A percentile compares a stretch with the other conserved stretches of the same genome.
These are phyloP conservation scores for Blastocystis sp. DNA, from an alignment of 352 stramenopile genomes.

Conservation along the genomic window DNA sequence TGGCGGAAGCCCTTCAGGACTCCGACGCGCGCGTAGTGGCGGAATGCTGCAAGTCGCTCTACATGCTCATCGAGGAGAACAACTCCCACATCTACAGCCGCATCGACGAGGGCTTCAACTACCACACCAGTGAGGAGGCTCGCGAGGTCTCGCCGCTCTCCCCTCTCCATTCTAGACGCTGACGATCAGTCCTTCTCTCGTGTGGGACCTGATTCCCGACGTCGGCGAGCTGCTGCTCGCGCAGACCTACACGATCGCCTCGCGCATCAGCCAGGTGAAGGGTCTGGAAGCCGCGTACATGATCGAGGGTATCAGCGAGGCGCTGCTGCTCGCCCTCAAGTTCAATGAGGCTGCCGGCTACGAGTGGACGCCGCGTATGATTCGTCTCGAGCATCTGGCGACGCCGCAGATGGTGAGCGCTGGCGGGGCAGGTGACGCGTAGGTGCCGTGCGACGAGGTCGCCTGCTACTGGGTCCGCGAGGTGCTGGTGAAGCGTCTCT, in stretches of 20 bases:
- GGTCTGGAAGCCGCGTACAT: constrained; percentile 44
- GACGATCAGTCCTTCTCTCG: constrained; percentile 43
- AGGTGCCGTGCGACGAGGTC: constrained; percentile 45
- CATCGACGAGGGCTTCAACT: constrained; percentile 56
- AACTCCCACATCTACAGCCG: constrained; percentile 30
- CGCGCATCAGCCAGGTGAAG: not conserved
- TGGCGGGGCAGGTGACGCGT: not conserved
- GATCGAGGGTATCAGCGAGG: constrained; percentile 44
- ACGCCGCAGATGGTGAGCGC: not conserved
- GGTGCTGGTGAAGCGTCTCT: constrained; percentile 7
- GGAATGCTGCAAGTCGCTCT: constrained; percentile 52
- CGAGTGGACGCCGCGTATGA: constrained; percentile 52
- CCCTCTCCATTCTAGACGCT: not conserved
- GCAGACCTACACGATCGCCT: constrained; percentile 45
- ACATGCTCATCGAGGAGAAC: constrained; percentile 57
- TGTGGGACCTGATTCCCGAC: constrained; percentile 54
- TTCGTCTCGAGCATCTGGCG: constrained; percentile 50
- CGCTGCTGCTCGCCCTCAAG: constrained; percentile 40
- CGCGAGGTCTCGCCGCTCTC: not conserved
- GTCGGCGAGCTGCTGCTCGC: constrained; percentile 52
- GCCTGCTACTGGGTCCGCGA: constrained; percentile 37
- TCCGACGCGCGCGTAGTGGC: constrained; percentile 28
- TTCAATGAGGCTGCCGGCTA: constrained; percentile 55
- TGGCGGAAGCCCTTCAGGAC: constrained; percentile 23
- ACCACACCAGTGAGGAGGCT: constrained; percentile 51